Evolutionary conservation across 2,329 filamentous ascomycete genomes (phyloP), one percentile per base, ranked within the genome.

Genomic region (Ophiocordyceps australis): DNA sequence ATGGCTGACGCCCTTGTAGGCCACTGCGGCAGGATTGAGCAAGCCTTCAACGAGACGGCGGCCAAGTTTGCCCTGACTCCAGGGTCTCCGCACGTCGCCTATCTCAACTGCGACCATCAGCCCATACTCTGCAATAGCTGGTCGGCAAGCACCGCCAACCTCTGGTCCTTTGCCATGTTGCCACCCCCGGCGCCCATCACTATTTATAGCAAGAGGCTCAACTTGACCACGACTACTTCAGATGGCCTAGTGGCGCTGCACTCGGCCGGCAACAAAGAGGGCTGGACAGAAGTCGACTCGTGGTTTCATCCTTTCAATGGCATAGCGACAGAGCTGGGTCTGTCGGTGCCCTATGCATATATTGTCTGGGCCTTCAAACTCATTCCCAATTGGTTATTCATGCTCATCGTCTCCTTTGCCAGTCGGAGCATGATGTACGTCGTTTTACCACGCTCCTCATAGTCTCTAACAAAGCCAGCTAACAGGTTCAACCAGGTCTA

Each of bases 291-390:
- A 21, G 44, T 62, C 28, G 69, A 79, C 36, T 74, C 76, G 26
- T 57, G 62, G 43, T 82, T 78, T 60, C 79, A 86, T 49, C 79
- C 79, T 32, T 76, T 82, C 43, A 66, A 80, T 40, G 76, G 79
- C 33, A 51, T 55, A 32, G 52, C 78, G 22, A 70, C 68, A 31
- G 51, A 77, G 55, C 61, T 66, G 35, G 62, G 65, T 35, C 39
- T 81, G 17, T 56, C 64, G 17, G 50, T 76, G 27, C 74, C 75
- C 20, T 50, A 75, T 22, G 79, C 63, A 30, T 83, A 79, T 44
- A 37, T 64, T 26, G 57, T 81, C 38, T 82, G 69, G 66, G 59
- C 58, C 35, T 69, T 78, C 41, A 60, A 63, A 39, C 52, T 75
- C 25, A 51, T 81, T 30, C 66, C 78, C 30, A 71, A 74, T 57